Evolutionary conservation across 345 rosid species (phyloP).

Genomic region (Rhizophora mangle): DNA sequence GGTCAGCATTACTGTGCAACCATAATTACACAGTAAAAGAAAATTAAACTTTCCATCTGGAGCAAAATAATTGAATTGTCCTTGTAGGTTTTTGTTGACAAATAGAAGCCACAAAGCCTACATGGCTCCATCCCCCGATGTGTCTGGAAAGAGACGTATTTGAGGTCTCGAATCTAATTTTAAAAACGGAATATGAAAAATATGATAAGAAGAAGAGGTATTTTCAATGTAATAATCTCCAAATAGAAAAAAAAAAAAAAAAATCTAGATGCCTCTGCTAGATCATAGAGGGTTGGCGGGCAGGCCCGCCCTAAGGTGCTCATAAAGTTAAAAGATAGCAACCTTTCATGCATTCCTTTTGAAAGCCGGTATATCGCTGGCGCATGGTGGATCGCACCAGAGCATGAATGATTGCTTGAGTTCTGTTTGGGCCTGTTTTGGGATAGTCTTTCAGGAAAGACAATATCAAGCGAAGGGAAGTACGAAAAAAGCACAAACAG

Average conservation of each 20-base stretch:
- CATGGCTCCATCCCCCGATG: too few relatives aligned
- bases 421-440: conserved; percentile 13
- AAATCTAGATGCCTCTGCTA: too few relatives aligned
- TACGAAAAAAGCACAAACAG: conserved; percentile 15
- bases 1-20: too few relatives aligned
- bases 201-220: too few relatives aligned
- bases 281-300: background rate
- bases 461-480: background rate
- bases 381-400: conserved; percentile 20
- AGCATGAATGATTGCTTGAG: conserved; percentile 15
- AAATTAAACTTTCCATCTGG: too few relatives aligned
- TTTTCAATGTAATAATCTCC: too few relatives aligned
- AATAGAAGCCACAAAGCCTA: too few relatives aligned
- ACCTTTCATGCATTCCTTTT: background rate
- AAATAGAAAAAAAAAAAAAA: too few relatives aligned
- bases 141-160: too few relatives aligned
- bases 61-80: background rate
- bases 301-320: background rate
- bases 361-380: background rate
- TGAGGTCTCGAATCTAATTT: too few relatives aligned
- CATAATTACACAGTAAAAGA: too few relatives aligned
- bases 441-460: conserved; percentile 4
- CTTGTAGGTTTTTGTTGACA: background rate
- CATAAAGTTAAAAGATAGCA: background rate
- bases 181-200: too few relatives aligned